Base-by-base conservation (phyloP, 2,329 filamentous ascomycete genomes). In the Talaromyces sp. region DNA sequence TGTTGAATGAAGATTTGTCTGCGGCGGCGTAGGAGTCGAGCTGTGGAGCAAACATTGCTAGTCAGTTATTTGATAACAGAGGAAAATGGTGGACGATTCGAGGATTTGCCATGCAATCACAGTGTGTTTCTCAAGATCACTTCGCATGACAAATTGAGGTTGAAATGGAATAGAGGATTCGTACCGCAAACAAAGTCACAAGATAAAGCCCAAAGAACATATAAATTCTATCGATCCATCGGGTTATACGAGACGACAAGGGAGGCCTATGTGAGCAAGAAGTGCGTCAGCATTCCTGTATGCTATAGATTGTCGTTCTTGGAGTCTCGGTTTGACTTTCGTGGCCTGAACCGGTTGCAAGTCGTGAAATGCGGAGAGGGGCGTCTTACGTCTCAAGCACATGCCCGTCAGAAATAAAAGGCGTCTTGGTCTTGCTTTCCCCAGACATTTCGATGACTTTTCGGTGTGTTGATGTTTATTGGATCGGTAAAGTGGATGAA, bases 131-230 rank as follows among this genome's bases (percentile, higher is more conserved):
- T 3, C 14, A 31, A 33, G 8, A 16, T 14, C 22, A 19, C 19
- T 9, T 16, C 8, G 14, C 10, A 45, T 43, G 13, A 16, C 8
- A 5, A 22, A 24, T 35, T 14, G 60, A 63, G 66, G n/a, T 8
- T 16, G 39, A 65, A 31, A 27, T 3, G 6, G 24, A 24, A 27
- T 6, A 59, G 63, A 33, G 64, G 71, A 62, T 24, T 49, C 78
- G 37, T 77, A 82, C 81, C 61, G 81, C 78, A 66, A 84, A 82
- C 10, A 84, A 73, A 49, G 79, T 81, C 49, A 80, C 79, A 33
- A 84, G 69, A 66, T 84, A 84, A 27, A 84, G 73, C 6, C 81
- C 82, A 5, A 84, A 50, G 68, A 83, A 83, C 66, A 79, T 70
- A 68, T 83, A 84, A 60, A 79, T 65, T 62, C 71, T 73, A 58